Percentiles rank a stretch among this genome's conserved stretches.
These are phyloP conservation scores for Aspergillus carlsbadensis DNA, from an alignment of 495 filamentous ascomycete genomes.

Conservation along the genomic window DNA sequence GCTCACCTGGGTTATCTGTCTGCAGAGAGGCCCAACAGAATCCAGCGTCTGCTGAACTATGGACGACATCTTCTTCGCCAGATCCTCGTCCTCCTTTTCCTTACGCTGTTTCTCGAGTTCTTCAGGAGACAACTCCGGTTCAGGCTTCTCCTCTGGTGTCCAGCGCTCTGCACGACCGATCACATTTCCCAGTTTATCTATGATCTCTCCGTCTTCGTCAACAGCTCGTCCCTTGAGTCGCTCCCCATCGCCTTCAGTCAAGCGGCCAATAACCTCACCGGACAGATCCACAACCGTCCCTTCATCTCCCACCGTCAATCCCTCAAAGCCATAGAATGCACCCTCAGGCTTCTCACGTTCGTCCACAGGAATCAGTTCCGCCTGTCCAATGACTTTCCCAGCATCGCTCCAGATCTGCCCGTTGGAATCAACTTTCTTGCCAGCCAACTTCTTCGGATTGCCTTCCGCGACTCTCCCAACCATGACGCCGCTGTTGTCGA, in stretches of 20 bases:
- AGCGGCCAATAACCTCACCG: conserved; percentile 64
- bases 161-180: conserved; percentile 74
- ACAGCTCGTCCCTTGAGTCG: conserved; percentile 65
- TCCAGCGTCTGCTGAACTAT: conserved; percentile 76
- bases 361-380: conserved; percentile 66
- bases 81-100: conserved; percentile 55
- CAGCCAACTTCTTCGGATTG: conserved; percentile 59
- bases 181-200: conserved; percentile 70
- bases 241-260: conserved; percentile 65
- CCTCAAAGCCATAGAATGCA: conserved; percentile 67
- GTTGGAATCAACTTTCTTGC: conserved; percentile 70
- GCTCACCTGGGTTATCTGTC: conserved; percentile 75
- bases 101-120: conserved; percentile 48
- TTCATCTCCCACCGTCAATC: conserved; percentile 64
- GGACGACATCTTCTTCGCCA: conserved; percentile 67
- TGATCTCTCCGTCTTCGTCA: conserved; percentile 76
- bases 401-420: conserved; percentile 73
- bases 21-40: conserved; percentile 73
- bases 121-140: conserved; percentile 36
- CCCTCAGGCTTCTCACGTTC: conserved; percentile 67
- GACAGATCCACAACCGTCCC: conserved; percentile 60
- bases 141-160: conserved; percentile 57
- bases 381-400: conserved; percentile 69
- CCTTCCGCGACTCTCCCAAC: conserved; percentile 72
- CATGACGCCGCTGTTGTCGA: conserved; percentile 65